Evolutionary conservation across 257 asterid species (phyloP).

Genomic region (Linaria vulgaris): DNA sequence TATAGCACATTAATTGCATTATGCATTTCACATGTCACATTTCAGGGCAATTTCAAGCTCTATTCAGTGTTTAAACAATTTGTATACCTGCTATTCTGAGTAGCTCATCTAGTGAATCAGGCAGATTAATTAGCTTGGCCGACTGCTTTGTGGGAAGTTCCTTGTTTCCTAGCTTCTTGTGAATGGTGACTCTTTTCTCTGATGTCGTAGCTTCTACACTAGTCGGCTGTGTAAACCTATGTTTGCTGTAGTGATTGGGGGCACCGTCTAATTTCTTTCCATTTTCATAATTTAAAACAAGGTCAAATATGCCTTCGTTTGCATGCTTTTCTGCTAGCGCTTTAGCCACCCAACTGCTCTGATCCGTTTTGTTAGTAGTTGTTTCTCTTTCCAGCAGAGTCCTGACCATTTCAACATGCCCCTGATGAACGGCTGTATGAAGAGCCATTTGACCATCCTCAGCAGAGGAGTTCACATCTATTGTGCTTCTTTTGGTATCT

Average conservation of each 20-base stretch:
- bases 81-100: conserved; percentile 63
- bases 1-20: background rate
- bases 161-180: conserved; percentile 39
- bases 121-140: conserved; percentile 56
- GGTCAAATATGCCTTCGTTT: conserved; percentile 43
- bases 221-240: conserved; percentile 27
- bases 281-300: conserved; percentile 35
- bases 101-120: conserved; percentile 66
- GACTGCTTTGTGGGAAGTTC: conserved; percentile 33
- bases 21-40: too few species aligned
- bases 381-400: conserved; percentile 51
- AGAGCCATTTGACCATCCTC: conserved; percentile 50
- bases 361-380: conserved; percentile 39
- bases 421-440: conserved; percentile 43
- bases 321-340: conserved; percentile 41
- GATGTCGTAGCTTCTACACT: conserved; percentile 28
- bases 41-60: conserved; percentile 6
- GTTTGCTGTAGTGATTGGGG: conserved; percentile 22
- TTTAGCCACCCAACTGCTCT: conserved; percentile 46
- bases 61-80: too few species aligned
- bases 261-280: conserved; percentile 28
- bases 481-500: conserved; percentile 25
- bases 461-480: conserved; percentile 31
- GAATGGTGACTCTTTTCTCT: conserved; percentile 74
- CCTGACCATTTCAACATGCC: conserved; percentile 47